phyloP scores from a whole-genome alignment of 768 basidiomycete species.

The Tephrocybe sp. region DNA sequence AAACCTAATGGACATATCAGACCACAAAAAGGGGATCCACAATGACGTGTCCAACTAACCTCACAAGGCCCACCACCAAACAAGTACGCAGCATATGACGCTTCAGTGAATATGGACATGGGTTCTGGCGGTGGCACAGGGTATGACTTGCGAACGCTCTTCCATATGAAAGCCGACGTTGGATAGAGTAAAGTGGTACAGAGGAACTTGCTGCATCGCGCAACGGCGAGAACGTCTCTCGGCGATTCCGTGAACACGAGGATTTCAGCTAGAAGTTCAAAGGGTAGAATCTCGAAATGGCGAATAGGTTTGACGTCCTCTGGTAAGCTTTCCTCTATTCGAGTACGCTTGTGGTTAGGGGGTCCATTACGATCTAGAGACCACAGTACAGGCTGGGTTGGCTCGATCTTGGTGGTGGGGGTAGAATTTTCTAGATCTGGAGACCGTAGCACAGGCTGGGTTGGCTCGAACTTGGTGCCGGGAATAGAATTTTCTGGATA shows the following conservation, averaged over 20 bases:
- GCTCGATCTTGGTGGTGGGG: no score
- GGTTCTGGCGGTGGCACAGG: constrained; percentile 25
- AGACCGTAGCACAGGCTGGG: no score
- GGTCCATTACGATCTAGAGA: no score
- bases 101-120: constrained; percentile 44
- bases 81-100: constrained; percentile 62
- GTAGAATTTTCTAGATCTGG: no score
- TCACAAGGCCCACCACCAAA: constrained; percentile 60
- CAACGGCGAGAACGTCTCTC: constrained; percentile 56
- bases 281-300: constrained; percentile 39
- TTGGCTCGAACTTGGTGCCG: no score
- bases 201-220: constrained; percentile 57
- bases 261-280: constrained; percentile 67
- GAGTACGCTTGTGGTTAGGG: neutral
- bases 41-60: constrained; percentile 30
- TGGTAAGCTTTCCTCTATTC: neutral
- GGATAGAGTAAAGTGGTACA: constrained; percentile 47
- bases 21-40: neutral
- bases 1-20: constrained; percentile 30
- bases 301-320: neutral
- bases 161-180: constrained; percentile 59
- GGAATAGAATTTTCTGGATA: no score
- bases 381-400: no score
- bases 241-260: constrained; percentile 53
- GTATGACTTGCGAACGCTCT: constrained; percentile 38